A percentile compares a stretch with the other conserved stretches of the same genome.
These are phyloP conservation scores for Hemileccinum rubropunctum DNA, from an alignment of 768 basidiomycete species.

Conservation along the genomic window DNA sequence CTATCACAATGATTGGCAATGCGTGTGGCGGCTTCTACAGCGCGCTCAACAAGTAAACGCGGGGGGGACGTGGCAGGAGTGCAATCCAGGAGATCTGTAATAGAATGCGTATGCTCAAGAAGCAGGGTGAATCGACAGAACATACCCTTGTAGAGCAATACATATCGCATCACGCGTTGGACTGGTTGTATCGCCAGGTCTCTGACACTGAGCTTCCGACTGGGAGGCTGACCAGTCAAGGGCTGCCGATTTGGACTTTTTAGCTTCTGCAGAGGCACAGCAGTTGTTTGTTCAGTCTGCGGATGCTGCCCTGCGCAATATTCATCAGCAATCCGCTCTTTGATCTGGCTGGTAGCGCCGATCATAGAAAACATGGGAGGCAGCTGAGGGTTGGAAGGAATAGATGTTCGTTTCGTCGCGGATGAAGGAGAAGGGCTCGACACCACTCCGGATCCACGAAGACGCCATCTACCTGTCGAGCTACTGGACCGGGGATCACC, in stretches of 20 bases:
- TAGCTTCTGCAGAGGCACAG: neutral
- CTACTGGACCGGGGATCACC: conserved; percentile 8
- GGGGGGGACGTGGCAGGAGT: conserved; percentile 50
- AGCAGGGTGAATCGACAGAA: conserved; percentile 1
- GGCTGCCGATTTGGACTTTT: neutral
- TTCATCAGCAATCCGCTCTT: conserved; percentile 5
- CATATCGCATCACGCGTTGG: conserved; percentile 64
- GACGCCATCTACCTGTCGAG: conserved; percentile 21
- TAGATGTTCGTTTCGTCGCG: conserved; percentile 7
- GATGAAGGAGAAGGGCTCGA: conserved; percentile 4
- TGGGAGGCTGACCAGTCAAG: conserved; percentile 2
- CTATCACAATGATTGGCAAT: conserved; percentile 61
- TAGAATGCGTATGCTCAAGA: conserved; percentile 1
- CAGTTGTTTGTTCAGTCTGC: neutral
- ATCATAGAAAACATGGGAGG: conserved; percentile 11
- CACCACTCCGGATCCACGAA: conserved; percentile 17
- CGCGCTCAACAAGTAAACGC: conserved; percentile 52
- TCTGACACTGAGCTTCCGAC: conserved; percentile 37
- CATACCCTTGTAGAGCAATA: conserved; percentile 57
- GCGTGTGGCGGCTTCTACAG: conserved; percentile 53
- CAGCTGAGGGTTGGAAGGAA: conserved; percentile 5
- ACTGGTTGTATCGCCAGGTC: conserved; percentile 64
- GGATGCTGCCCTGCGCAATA: neutral
- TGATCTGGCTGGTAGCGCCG: conserved; percentile 1
- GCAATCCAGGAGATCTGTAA: conserved; percentile 48